These are phyloP conservation scores for Cryptococcus neoformans DNA, from an alignment of 1,284 basidiomycete species.

Conservation along the genomic window DNA sequence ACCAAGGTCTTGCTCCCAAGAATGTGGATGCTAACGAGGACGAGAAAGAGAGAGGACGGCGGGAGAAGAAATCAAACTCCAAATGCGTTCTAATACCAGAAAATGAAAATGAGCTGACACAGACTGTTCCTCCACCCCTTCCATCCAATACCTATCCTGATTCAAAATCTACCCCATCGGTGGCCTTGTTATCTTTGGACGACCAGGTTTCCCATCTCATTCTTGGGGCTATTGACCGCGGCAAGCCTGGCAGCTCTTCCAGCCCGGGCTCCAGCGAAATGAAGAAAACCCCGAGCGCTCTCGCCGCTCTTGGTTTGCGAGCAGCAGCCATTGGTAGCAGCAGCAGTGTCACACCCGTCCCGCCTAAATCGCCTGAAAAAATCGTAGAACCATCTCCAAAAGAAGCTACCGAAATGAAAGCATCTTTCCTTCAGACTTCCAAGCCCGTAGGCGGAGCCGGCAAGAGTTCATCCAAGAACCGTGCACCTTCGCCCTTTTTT, in stretches of 20 bases:
- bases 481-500: slow-evolving; percentile 48
- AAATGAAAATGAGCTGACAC: slow-evolving; percentile 6
- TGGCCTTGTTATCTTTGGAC: neutral
- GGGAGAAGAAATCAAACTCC: neutral
- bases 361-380: slow-evolving; percentile 11
- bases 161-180: neutral
- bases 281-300: slow-evolving; percentile 27
- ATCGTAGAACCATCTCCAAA: neutral
- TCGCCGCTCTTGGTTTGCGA: slow-evolving; percentile 37
- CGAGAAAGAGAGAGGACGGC: slow-evolving; percentile 7
- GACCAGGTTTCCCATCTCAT: slow-evolving; percentile 32
- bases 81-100: neutral
- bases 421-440: slow-evolving; percentile 26
- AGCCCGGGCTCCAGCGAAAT: slow-evolving; percentile 6
- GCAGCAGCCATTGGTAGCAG: slow-evolving; percentile 27
- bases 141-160: slow-evolving; percentile 5
- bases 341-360: slow-evolving; percentile 1
- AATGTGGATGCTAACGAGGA: neutral
- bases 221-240: slow-evolving; percentile 32
- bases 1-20: neutral
- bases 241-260: slow-evolving; percentile 7
- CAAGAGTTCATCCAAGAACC: slow-evolving; percentile 9
- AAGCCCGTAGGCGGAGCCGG: slow-evolving; percentile 27
- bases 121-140: slow-evolving; percentile 7
- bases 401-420: slow-evolving; percentile 7